Evolutionary conservation across 768 basidiomycete genomes (phyloP).

Genomic region (Dendrothele bispora): DNA sequence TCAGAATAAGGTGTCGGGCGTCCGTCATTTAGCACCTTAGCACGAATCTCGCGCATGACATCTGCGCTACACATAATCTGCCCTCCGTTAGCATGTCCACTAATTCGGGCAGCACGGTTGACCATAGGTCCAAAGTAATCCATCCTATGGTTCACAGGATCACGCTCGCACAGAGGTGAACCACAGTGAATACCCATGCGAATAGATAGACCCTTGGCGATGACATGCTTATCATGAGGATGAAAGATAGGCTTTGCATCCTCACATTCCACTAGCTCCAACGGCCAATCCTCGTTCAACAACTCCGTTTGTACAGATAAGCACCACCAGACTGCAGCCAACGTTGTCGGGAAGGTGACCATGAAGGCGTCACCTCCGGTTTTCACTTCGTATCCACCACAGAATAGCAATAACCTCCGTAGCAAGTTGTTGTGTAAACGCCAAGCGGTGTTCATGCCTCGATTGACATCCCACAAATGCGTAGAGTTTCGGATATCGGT

Average conservation of each 20-base stretch:
- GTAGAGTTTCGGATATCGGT: conserved; percentile 99
- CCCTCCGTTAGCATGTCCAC: conserved; percentile 81
- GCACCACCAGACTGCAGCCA: conserved; percentile 88
- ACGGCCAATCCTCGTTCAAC: conserved; percentile 83
- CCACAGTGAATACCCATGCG: conserved; percentile 99
- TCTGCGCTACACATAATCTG: conserved; percentile 93
- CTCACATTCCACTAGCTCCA: conserved; percentile 89
- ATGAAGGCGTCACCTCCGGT: conserved; percentile 99
- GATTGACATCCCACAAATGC: conserved; percentile 92
- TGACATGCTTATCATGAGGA: conserved; percentile 56
- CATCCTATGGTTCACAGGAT: conserved; percentile 92
- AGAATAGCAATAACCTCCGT: conserved; percentile 80
- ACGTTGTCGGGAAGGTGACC: conserved; percentile 91
- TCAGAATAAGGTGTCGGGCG: conserved; percentile 62
- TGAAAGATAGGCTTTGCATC: conserved; percentile 85
- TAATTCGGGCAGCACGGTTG: conserved; percentile 88
- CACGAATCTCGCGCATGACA: conserved; percentile 78
- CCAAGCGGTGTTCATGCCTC: conserved; percentile 94
- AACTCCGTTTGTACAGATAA: conserved; percentile 83
- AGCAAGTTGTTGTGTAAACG: conserved; percentile 85
- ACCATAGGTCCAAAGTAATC: conserved; percentile 98
- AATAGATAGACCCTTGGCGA: conserved; percentile 88
- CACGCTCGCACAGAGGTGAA: conserved; percentile 82
- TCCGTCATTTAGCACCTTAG: conserved; percentile 57
- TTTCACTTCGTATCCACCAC: conserved; percentile 98